Evolutionary conservation across 768 basidiomycete species (phyloP), one percentile per base, ranked within the genome.

Genomic region (Suillus tomentosus): DNA sequence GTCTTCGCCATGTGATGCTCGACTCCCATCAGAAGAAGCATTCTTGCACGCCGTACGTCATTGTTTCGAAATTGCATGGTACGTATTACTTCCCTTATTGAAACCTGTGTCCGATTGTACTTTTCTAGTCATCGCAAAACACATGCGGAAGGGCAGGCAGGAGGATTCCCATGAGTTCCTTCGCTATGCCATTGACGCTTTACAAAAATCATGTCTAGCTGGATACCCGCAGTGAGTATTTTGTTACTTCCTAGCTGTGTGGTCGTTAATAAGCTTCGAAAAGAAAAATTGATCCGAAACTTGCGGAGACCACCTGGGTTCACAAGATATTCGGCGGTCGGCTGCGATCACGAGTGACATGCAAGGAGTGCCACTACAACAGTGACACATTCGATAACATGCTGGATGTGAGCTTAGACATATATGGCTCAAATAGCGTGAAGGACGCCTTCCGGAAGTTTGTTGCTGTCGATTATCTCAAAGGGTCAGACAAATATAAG

Each of bases 131-230:
- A 95, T 99, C 64, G 95, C 95, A 17, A 95, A 95, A 74, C 89
- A 93, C 70, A 88, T 98, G 87, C 87, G 89, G 48, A 85, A 79
- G 76, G 95, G 94, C n/a, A 81, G 94, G 69, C 97, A 99, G 75
- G 97, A 99, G 73, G 97, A 99, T 74, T 89, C 97, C 10, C 97
- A 99, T 73, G 97, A 99, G 76, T 99, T 99, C 72, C 87, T 99
- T 57, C 89, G 97, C 39, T 97, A 96, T 76, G 88, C 90, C 22
- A 88, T 98, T 37, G 97, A 99, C 71, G 91, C 89, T 34, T 77
- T 99, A 60, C 97, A 99, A 76, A 91, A 88, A 71, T 85, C 91
- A 8, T 92, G 90, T 73, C 79, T 96, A 63, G 84, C 85, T 55
- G 92, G 89, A 19, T 76, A 85, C 61, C 81, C 89, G 67, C 83